phyloP scores from a whole-genome alignment of 2,329 filamentous ascomycete species.

The Fusarium albidum region DNA sequence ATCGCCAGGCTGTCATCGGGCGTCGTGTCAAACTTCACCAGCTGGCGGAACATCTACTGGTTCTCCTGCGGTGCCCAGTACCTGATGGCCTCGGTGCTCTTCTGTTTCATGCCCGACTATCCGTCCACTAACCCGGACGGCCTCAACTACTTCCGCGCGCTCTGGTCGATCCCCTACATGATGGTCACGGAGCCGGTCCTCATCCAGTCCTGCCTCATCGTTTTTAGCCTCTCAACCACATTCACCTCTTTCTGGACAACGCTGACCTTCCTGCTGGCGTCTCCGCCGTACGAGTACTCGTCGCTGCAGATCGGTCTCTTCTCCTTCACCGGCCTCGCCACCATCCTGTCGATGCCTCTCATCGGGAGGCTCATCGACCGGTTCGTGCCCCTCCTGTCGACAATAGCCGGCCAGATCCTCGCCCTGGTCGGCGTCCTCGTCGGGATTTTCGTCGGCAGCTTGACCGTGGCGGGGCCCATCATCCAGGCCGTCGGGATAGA shows the following conservation, averaged over 20 bases:
- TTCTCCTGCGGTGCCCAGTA: constrained; percentile 76
- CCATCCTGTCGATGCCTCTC: constrained; percentile 72
- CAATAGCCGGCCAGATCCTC: constrained; percentile 67
- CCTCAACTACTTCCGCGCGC: constrained; percentile 70
- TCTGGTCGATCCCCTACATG: constrained; percentile 71
- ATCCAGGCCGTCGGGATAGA: constrained; percentile 77
- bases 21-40: constrained; percentile 75
- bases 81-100: constrained; percentile 70
- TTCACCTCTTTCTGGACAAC: constrained; percentile 69
- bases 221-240: constrained; percentile 64
- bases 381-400: constrained; percentile 72
- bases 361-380: constrained; percentile 75
- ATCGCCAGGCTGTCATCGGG: constrained; percentile 80
- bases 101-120: constrained; percentile 82
- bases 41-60: constrained; percentile 84
- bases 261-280: constrained; percentile 79
- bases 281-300: constrained; percentile 72
- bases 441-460: constrained; percentile 73
- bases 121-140: constrained; percentile 74
- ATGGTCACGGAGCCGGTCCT: constrained; percentile 72
- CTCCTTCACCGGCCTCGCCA: constrained; percentile 76
- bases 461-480: constrained; percentile 74
- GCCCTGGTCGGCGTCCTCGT: constrained; percentile 69
- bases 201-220: constrained; percentile 73
- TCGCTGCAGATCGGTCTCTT: constrained; percentile 79